Percentiles rank a stretch among this genome's conserved stretches.
Conservation (phyloP, 306 rosid species). For the Vicia villosa region DNA sequence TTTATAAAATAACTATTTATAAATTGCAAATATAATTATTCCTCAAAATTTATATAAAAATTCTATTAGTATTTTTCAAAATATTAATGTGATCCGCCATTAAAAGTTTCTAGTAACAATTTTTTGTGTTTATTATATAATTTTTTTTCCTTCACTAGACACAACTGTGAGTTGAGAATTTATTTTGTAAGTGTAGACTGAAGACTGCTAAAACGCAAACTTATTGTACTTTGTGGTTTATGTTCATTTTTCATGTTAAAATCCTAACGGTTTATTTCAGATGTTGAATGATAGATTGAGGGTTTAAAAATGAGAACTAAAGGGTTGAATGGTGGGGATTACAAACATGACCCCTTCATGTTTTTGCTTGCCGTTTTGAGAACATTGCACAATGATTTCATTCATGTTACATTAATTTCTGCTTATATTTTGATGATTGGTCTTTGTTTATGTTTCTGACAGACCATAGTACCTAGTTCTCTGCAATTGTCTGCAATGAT, state of each 20-base stretch:
- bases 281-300: background rate
- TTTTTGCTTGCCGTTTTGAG: background rate
- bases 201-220: background rate
- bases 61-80: too few species aligned
- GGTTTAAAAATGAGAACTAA: background rate
- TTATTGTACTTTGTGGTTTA: background rate
- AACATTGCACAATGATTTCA: conserved; percentile 2
- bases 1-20: too few species aligned
- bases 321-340: background rate
- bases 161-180: too few species aligned
- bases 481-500: conserved; percentile 80
- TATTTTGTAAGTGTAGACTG: too few species aligned
- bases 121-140: too few species aligned
- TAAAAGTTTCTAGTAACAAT: too few species aligned
- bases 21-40: too few species aligned
- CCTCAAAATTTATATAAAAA: too few species aligned
- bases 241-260: background rate
- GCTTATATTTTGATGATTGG: conserved; percentile 16
- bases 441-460: conserved; percentile 47
- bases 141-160: too few species aligned
- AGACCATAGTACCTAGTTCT: conserved; percentile 82
- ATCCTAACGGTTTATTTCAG: background rate
- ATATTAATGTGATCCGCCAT: too few species aligned
- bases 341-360: background rate
- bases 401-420: too few species aligned